phyloP scores from a whole-genome alignment of 345 rosid genomes.

The Linum usitatissimum region DNA sequence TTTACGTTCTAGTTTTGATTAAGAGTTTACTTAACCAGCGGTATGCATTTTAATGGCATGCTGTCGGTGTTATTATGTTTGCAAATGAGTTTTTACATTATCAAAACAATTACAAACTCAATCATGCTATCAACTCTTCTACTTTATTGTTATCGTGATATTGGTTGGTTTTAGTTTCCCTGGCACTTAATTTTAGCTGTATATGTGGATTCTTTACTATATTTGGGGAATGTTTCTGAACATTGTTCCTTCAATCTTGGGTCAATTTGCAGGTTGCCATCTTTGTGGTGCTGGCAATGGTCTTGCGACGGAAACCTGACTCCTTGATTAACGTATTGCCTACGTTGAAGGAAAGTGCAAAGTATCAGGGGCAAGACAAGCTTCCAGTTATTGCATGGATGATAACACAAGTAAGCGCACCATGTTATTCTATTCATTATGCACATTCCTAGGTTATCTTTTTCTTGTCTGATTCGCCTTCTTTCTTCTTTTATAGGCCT shows the following conservation, averaged over 20 bases:
- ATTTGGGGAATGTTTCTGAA: neutral
- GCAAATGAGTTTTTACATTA: neutral
- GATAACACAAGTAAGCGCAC: conserved; percentile 42
- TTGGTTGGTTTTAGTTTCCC: neutral
- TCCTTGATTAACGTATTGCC: conserved; percentile 43
- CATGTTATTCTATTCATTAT: neutral
- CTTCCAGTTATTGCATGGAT: conserved; percentile 49
- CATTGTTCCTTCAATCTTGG: neutral
- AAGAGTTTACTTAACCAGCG: neutral
- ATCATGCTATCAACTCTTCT: neutral
- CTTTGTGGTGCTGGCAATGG: conserved; percentile 56
- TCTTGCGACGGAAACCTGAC: conserved; percentile 55
- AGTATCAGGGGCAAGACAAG: conserved; percentile 65
- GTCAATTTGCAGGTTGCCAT: conserved; percentile 48
- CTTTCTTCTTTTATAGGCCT: conserved; percentile 24
- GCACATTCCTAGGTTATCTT: neutral
- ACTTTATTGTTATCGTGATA: neutral
- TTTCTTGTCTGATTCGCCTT: neutral
- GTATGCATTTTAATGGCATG: neutral
- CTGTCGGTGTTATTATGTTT: neutral
- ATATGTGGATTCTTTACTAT: neutral
- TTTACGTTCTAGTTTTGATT: neutral
- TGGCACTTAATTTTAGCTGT: neutral
- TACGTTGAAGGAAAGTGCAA: conserved; percentile 33
- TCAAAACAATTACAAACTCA: neutral